Base-by-base conservation (phyloP, 116 monocot genomes). In the Posidonia oceanica region DNA sequence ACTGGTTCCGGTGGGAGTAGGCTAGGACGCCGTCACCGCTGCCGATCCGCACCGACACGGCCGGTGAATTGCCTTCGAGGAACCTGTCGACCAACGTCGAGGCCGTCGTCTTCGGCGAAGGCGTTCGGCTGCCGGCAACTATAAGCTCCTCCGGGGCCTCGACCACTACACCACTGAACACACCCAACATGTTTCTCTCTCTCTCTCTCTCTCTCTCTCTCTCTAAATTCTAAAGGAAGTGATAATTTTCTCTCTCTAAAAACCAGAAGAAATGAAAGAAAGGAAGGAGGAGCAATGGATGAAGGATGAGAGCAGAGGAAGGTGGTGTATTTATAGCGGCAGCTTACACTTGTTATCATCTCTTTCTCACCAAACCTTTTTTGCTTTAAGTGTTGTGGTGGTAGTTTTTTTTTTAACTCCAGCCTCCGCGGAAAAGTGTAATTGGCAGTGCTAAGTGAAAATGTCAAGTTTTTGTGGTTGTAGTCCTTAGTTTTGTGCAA, bases 81-180 rank as follows among this genome's bases (percentile, higher is more conserved):
- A 97, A 97, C n/a, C 82, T 79, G 17, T 67, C 61, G 12, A 97
- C 79, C 53, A 97, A 82, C 71, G 77, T 82, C 14, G 84, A 70
- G 20, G 87, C 96, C 38, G 76, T 80, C 5, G 92, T 91, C 85
- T 97, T 97, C 0, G 96, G 92, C 38, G 96, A 89, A 70, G 96
- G 96, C 39, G 96, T 91, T 63, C 92, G 72, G 85, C 91, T 87
- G 4, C 92, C 96, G 53, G 96, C 96, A 3, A 78, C 87, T 64
- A 85, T 83, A 75, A 97, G 75, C 79, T 97, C 96, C 69, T 79
- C 78, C 76, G 96, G 96, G 37, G 87, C 80, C 71, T 82, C 87
- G 72, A 86, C 92, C 73, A 91, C 73, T 66, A 79, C 79, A 0
- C 91, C 80, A 72, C 91, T 87, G 75, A 96, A 96, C 62, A 96